A percentile compares a stretch with the other conserved stretches of the same genome.
phyloP scores from a whole-genome alignment of 2,329 filamentous ascomycete genomes.

The Alternaria arbusti region DNA sequence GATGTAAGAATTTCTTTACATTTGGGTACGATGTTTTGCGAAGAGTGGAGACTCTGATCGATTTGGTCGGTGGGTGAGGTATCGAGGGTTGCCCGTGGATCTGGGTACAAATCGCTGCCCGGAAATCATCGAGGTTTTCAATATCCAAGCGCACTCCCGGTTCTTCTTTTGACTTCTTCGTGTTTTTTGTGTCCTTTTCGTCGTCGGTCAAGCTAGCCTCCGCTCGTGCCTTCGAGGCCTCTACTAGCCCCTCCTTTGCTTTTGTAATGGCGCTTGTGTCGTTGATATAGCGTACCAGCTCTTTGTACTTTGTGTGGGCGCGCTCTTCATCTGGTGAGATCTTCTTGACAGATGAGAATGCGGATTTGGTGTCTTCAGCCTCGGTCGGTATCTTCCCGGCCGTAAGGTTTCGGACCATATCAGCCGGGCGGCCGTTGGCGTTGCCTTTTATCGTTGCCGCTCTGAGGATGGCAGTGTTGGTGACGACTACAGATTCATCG shows the following conservation, averaged over 20 bases:
- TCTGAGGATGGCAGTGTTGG: constrained; percentile 55
- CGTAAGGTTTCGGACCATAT: constrained; percentile 47
- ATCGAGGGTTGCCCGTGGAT: constrained; percentile 58
- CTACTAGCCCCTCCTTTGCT: constrained; percentile 31
- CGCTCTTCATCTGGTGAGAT: constrained; percentile 54
- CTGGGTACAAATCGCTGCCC: constrained; percentile 58
- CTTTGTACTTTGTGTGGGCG: constrained; percentile 52
- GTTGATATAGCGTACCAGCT: constrained; percentile 46
- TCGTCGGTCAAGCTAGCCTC: constrained; percentile 35
- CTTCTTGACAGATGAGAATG: constrained; percentile 50
- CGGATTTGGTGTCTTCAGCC: constrained; percentile 38
- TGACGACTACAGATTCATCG: constrained; percentile 51
- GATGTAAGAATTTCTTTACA: constrained; percentile 55
- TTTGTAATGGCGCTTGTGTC: constrained; percentile 40
- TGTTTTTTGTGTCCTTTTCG: constrained; percentile 23
- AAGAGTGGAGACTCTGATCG: constrained; percentile 58
- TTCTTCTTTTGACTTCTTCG: constrained; percentile 2
- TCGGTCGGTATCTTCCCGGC: constrained; percentile 45
- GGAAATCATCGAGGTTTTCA: constrained; percentile 50
- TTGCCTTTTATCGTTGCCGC: constrained; percentile 44
- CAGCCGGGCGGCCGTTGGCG: constrained; percentile 16
- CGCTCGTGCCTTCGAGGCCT: constrained; percentile 31
- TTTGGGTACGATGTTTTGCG: constrained; percentile 51
- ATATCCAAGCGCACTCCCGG: constrained; percentile 37
- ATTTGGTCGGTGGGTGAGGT: constrained; percentile 57